phyloP scores from a whole-genome alignment of 23 red algal species.

The Cyanidium caldarium region DNA sequence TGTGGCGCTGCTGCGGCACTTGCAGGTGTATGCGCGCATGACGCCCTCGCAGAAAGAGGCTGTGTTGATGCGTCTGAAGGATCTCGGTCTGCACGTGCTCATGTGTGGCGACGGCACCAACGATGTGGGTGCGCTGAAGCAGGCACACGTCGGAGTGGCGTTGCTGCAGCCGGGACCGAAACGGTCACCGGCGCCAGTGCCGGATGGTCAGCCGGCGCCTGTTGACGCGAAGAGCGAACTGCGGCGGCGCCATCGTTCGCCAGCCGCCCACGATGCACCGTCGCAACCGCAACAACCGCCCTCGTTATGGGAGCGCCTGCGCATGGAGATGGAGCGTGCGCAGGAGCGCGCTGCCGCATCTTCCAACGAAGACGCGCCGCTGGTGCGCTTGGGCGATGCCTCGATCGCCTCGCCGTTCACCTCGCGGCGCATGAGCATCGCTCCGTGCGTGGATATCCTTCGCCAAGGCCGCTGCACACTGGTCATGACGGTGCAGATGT shows the following conservation, averaged over 20 bases:
- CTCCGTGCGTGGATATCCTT: slow-evolving; percentile 61
- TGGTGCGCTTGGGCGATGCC: slow-evolving; percentile 93
- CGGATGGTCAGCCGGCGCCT: too few relatives aligned
- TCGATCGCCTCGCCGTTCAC: slow-evolving; percentile 97
- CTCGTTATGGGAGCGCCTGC: too few relatives aligned
- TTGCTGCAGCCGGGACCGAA: slow-evolving; percentile 25
- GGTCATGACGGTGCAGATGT: slow-evolving; percentile 93
- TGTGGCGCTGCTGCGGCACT: slow-evolving; percentile 19
- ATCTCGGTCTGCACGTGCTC: slow-evolving; percentile 45
- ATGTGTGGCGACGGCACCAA: slow-evolving; percentile 99
- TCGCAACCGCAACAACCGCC: too few relatives aligned
- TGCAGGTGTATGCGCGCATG: slow-evolving; percentile 87
- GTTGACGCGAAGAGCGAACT: too few relatives aligned
- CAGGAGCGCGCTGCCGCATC: too few relatives aligned
- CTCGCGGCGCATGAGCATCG: slow-evolving; percentile 75
- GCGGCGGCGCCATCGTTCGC: too few relatives aligned
- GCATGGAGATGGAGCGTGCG: too few relatives aligned
- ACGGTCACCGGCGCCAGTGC: too few relatives aligned
- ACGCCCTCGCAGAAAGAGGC: slow-evolving; percentile 71
- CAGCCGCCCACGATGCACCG: too few relatives aligned
- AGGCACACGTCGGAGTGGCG: slow-evolving; percentile 94
- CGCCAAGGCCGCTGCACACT: slow-evolving; percentile 96
- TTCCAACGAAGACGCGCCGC: slow-evolving; percentile 23
- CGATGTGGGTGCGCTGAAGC: slow-evolving; percentile 93
- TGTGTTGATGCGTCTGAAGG: slow-evolving; percentile 67